Evolutionary conservation across 176 grass and related monocot species (phyloP), one percentile per base, ranked within the genome.

Genomic region (Otatea glauca): DNA sequence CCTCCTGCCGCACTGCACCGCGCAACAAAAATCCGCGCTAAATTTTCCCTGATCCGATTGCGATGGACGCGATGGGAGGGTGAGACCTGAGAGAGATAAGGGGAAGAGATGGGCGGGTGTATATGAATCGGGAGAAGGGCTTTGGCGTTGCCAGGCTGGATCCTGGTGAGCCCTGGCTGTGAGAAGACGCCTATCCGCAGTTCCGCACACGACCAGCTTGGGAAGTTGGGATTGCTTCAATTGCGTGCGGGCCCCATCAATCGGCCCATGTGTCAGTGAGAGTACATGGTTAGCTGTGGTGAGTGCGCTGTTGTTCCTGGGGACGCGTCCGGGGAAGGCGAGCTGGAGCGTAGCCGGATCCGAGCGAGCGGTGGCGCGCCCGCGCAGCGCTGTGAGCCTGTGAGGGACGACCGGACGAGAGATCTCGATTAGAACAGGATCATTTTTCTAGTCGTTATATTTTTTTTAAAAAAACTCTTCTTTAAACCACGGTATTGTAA

Each of bases 311-410:
- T 80, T 50, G 45, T 21, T 0, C 39, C 77, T 74, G 75, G 47
- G 80, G 86, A 34, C 17, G 34, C 20, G 21, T 37, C 24, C 72
- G 72, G 47, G 63, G 20, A 6, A 70, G 37, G 68, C 66, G 78
- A 88, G 90, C 82, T 88, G 90, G 81, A 75, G 43, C 49, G 63
- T 39, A 51, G 48, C 58, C 35, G 80, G 89, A 85, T 81, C 85
- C 85, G 75, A 72, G 74, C 25, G 42, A 79, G 78, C 68, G 11
- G 13, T 49, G 69, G 41, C 7, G 41, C 41, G 8, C 41, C 7
- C 41, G 8, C n/a, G 86, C 63, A 9, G 23, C 74, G 74, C 50
- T 50, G 85, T 48, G 16, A 43, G 39, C n/a, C n/a, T n/a, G n/a
- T n/a, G n/a, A n/a, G n/a, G n/a, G n/a, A n/a, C n/a, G n/a, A n/a